phyloP scores from a whole-genome alignment of 208 protist genomes.

The Acanthamoeba castellanii region DNA sequence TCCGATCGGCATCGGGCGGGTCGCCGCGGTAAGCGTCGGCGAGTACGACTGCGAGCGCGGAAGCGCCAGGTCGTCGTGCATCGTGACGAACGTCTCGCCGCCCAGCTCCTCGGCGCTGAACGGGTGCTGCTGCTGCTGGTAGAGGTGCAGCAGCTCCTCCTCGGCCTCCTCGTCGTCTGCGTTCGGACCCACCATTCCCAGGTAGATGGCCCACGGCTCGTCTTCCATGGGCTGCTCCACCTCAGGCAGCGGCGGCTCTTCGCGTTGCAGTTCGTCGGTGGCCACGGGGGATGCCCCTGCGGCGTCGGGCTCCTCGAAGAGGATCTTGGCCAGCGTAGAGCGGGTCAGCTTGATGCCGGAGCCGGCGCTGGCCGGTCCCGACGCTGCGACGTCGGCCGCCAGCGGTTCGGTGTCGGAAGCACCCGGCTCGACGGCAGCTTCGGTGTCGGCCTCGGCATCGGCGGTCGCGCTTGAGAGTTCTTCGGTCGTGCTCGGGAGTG shows the following conservation, averaged over 20 bases:
- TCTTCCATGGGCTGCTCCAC: background rate
- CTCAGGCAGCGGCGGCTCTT: background rate
- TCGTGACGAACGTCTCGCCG: too few relatives aligned
- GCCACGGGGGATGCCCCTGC: too few relatives aligned
- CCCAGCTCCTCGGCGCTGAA: background rate
- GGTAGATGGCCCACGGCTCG: conserved; percentile 46
- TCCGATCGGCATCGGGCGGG: background rate
- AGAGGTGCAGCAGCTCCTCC: background rate
- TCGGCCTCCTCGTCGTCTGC: conserved; percentile 13
- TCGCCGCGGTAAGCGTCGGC: background rate
- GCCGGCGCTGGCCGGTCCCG: too few relatives aligned
- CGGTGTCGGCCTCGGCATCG: background rate
- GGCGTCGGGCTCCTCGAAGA: too few relatives aligned
- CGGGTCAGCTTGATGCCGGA: too few relatives aligned
- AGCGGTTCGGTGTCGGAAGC: too few relatives aligned
- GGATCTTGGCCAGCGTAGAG: too few relatives aligned
- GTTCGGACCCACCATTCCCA: conserved; percentile 20
- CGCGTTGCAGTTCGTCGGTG: too few relatives aligned
- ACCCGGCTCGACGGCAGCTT: too few relatives aligned
- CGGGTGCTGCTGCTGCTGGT: background rate
- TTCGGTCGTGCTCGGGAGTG: too few relatives aligned
- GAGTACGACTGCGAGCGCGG: background rate
- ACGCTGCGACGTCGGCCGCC: too few relatives aligned
- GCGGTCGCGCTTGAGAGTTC: background rate
- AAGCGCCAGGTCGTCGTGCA: too few relatives aligned